Evolutionary conservation across 2,329 filamentous ascomycete genomes (phyloP).

Genomic region (Colletotrichum ledebouriae): DNA sequence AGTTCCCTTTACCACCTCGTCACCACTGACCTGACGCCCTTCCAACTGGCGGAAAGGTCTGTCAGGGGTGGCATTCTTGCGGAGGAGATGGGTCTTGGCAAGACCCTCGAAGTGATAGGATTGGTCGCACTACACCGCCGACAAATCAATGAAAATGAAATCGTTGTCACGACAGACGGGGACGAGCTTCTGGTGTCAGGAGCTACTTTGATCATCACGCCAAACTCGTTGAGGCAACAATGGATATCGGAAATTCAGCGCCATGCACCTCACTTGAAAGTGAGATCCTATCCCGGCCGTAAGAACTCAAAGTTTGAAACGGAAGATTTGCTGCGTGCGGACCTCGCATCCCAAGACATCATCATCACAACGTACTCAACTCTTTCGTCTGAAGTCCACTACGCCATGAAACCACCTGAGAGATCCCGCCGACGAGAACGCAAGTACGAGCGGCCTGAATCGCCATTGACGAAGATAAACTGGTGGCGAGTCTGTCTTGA

Average conservation of each 20-base stretch:
- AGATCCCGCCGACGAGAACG: slow-evolving; percentile 75
- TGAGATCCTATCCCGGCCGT: slow-evolving; percentile 69
- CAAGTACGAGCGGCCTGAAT: slow-evolving; percentile 75
- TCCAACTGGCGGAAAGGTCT: slow-evolving; percentile 56
- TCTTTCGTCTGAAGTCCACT: slow-evolving; percentile 85
- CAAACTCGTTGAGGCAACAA: slow-evolving; percentile 68
- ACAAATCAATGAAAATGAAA: slow-evolving; percentile 31
- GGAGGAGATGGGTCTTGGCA: slow-evolving; percentile 88
- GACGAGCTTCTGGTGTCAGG: slow-evolving; percentile 61
- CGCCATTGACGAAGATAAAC: slow-evolving; percentile 82
- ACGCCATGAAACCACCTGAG: slow-evolving; percentile 76
- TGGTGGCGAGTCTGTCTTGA: slow-evolving; percentile 90
- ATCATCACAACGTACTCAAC: slow-evolving; percentile 77
- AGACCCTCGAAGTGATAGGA: slow-evolving; percentile 81
- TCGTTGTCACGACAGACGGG: slow-evolving; percentile 54
- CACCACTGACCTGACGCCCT: slow-evolving; percentile 62
- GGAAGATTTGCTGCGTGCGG: slow-evolving; percentile 56
- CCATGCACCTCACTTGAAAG: slow-evolving; percentile 69
- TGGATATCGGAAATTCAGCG: slow-evolving; percentile 72
- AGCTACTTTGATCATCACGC: slow-evolving; percentile 74
- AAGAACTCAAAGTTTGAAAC: slow-evolving; percentile 52
- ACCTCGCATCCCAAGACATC: slow-evolving; percentile 67
- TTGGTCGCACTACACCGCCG: slow-evolving; percentile 75
- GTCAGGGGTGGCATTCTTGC: slow-evolving; percentile 76
- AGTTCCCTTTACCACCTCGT: slow-evolving; percentile 75